Evolutionary conservation across 345 rosid species (phyloP), one percentile per base, ranked within the genome.

Genomic region (Moringa oleifera): DNA sequence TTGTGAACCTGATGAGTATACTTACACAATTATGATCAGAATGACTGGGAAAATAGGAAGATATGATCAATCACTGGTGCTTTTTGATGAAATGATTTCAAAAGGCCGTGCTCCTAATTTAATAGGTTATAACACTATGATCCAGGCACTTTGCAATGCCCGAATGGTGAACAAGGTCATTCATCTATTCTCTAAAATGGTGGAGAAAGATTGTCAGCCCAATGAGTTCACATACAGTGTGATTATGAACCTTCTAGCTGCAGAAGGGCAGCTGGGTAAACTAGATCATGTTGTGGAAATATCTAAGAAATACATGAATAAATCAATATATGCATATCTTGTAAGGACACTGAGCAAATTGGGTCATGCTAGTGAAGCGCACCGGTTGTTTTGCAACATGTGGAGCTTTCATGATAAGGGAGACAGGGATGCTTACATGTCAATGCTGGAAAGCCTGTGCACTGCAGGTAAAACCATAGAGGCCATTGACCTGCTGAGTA

Each of bases 281-380:
- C 73, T 90, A 62, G 91, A 85, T 75, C 81, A 77, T 31, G 65
- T 87, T 46, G 61, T 84, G 68, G 87, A 86, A 78, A 61, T 79
- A 58, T 90, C 98, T 4, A 81, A 82, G 71, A 89, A 75, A 19
- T 85, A 77, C 78, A 74, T 85, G 89, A 86, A 72, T 66, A 79
- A 82, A 70, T 77, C 86, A n/a, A 84, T 88, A 31, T 90, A 86
- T 74, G 84, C 94, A 0, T 88, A 68, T 70, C 85, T 93, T 55
- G 90, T 90, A 18, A 84, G 83, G 71, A 86, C 90, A 0, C 60
- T 90, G 11, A 80, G 82, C 70, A 78, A 90, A 56, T 65, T 86
- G 73, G n/a, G 98, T 23, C 87, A 90, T 68, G 79, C 85, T 18
- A 78, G 85, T 69, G 97, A 93, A 75, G 96, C 91, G 51, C 98